A percentile compares a stretch with the other conserved stretches of the same genome.
Evolutionary conservation across 1,284 basidiomycete genomes (phyloP).

Genomic region (Ceratobasidium sp.): DNA sequence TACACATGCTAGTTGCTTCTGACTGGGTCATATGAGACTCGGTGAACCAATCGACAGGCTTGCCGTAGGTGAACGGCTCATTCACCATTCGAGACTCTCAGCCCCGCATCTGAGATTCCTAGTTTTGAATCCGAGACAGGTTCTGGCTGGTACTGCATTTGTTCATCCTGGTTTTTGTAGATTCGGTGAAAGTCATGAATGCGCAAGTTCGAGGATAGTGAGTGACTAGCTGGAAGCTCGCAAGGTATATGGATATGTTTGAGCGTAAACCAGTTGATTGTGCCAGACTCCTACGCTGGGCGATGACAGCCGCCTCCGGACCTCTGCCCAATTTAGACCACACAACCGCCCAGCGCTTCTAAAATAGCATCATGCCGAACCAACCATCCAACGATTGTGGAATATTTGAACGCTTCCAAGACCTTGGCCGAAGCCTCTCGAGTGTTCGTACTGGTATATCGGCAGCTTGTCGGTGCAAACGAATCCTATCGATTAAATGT

Average conservation of each 20-base stretch:
- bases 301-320: neutral
- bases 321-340: neutral
- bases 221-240: too few relatives aligned
- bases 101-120: too few relatives aligned
- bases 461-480: neutral
- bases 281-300: too few relatives aligned
- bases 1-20: neutral
- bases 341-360: neutral
- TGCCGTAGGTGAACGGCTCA: neutral
- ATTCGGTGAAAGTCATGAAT: neutral
- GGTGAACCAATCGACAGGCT: neutral
- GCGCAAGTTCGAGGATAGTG: neutral
- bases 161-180: too few relatives aligned
- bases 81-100: neutral
- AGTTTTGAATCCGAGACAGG: too few relatives aligned
- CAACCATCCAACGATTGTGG: too few relatives aligned
- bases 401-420: neutral
- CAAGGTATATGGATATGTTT: too few relatives aligned
- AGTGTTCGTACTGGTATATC: too few relatives aligned
- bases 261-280: too few relatives aligned
- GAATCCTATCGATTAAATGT: neutral
- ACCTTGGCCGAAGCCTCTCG: neutral
- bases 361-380: neutral
- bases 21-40: neutral
- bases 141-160: too few relatives aligned